These are phyloP conservation scores for Trichophyton equinum DNA, from an alignment of 2,329 filamentous ascomycete genomes.

Conservation along the genomic window DNA sequence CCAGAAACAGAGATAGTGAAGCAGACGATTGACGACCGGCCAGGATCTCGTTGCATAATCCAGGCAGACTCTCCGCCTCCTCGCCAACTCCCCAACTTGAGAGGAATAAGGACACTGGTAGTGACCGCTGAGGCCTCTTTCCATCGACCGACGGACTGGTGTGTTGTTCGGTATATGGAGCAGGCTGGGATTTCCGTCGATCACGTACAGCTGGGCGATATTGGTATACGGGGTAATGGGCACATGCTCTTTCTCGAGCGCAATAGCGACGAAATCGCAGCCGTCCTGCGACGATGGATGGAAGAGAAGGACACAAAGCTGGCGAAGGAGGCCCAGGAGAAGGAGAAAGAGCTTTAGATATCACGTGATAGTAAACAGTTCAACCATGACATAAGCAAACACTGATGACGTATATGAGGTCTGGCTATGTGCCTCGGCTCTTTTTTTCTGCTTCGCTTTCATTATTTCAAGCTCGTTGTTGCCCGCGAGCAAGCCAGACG, in stretches of 20 bases:
- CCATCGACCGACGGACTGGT: slow-evolving; percentile 45
- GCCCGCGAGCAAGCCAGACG: background rate
- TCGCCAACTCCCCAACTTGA: slow-evolving; percentile 38
- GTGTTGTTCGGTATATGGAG: slow-evolving; percentile 39
- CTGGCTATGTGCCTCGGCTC: background rate
- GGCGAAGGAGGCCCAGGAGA: background rate
- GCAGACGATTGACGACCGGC: slow-evolving; percentile 13
- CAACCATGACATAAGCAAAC: background rate
- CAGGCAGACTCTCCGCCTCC: slow-evolving; percentile 25
- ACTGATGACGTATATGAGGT: background rate
- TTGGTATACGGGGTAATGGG: slow-evolving; percentile 41
- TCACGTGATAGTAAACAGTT: background rate
- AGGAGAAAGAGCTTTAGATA: background rate
- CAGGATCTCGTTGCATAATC: slow-evolving; percentile 22
- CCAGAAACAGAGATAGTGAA: slow-evolving; percentile 23
- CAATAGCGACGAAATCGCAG: slow-evolving; percentile 15
- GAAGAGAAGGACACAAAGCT: background rate
- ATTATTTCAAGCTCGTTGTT: background rate
- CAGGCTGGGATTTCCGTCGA: slow-evolving; percentile 40
- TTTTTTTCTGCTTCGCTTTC: background rate
- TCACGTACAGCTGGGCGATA: slow-evolving; percentile 34
- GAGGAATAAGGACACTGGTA: slow-evolving; percentile 36
- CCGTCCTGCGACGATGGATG: slow-evolving; percentile 10
- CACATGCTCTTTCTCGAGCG: slow-evolving; percentile 33
- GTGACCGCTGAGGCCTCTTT: slow-evolving; percentile 42